Conservation (phyloP, 768 basidiomycete species). For the Mycena sanguinolenta region DNA sequence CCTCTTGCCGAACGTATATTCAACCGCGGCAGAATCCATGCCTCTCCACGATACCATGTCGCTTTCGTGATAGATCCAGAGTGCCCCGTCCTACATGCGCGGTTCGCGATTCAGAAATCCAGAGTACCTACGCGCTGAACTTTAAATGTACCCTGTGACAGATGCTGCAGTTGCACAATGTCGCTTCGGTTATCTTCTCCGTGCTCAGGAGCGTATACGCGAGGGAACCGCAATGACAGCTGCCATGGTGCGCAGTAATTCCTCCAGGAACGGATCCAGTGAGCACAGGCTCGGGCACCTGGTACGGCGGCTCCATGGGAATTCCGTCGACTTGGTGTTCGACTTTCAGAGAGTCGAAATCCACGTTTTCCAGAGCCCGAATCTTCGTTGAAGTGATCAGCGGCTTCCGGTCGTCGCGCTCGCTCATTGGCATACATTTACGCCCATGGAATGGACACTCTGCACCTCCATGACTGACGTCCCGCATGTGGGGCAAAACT, state of each 20-base stretch:
- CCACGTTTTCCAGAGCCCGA: slow-evolving; percentile 20
- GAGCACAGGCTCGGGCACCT: slow-evolving; percentile 4
- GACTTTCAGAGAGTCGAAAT: not conserved
- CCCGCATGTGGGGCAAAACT: slow-evolving; percentile 33
- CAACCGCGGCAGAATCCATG: slow-evolving; percentile 9
- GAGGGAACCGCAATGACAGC: slow-evolving; percentile 31
- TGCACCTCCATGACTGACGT: slow-evolving; percentile 19
- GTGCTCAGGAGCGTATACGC: slow-evolving; percentile 1
- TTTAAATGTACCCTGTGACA: too few species aligned
- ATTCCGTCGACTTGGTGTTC: slow-evolving; percentile 8
- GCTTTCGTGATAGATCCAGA: slow-evolving; percentile 15
- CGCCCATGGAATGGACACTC: not conserved
- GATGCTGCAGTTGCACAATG: slow-evolving; percentile 32
- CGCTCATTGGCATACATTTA: slow-evolving; percentile 8
- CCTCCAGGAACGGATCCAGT: slow-evolving; percentile 6
- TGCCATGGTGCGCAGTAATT: slow-evolving; percentile 8
- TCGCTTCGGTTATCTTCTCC: not conserved
- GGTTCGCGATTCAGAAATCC: too few species aligned
- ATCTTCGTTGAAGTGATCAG: not conserved
- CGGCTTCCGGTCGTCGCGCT: too few species aligned
- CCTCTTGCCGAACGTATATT: slow-evolving; percentile 15
- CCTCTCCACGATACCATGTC: slow-evolving; percentile 3
- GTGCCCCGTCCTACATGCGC: slow-evolving; percentile 12
- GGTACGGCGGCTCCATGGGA: slow-evolving; percentile 7
- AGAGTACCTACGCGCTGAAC: slow-evolving; percentile 6